phyloP scores from a whole-genome alignment of 306 rosid genomes.

The barrel medic (Medicago truncatula) region MtrunA17r5.0-ANR NC_053046.1:44320501-44321000 shows the following conservation, averaged over 20 bases:
- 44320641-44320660: constrained; percentile 44
- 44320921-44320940: neutral
- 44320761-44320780: constrained; percentile 39
- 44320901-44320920: neutral
- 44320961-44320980: neutral
- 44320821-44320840: constrained; percentile 43
- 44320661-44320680: constrained; percentile 30
- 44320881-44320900: constrained; percentile 21
- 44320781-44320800: constrained; percentile 46
- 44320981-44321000: neutral
- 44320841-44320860: constrained; percentile 44
- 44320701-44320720: constrained; percentile 39
- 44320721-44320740: constrained; percentile 33
- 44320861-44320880: constrained; percentile 13
- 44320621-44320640: constrained; percentile 42
- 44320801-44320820: constrained; percentile 47
- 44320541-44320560: constrained; percentile 47
- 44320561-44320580: constrained; percentile 44
- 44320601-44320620: constrained; percentile 38
- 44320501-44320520: constrained; percentile 51
- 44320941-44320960: neutral
- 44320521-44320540: constrained; percentile 61
- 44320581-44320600: constrained; percentile 21
- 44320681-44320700: constrained; percentile 33
- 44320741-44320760: constrained; percentile 32